phyloP scores from a whole-genome alignment of 148 eudicot species.

The Persicaria maculosa region DNA sequence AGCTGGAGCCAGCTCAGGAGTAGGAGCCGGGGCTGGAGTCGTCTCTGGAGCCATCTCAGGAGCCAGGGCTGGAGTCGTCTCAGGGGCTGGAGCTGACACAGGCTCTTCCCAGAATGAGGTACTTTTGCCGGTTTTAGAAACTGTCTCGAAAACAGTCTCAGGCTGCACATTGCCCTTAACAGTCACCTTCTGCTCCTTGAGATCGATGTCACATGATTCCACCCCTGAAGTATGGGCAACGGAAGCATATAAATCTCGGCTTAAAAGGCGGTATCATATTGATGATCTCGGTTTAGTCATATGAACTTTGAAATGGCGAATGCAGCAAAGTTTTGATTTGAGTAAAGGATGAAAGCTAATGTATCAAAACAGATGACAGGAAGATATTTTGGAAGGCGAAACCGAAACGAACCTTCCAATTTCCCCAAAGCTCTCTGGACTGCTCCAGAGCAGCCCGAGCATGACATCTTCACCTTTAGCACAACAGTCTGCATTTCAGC shows the following conservation, averaged over 20 bases:
- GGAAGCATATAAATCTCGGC: background rate
- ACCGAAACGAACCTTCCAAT: background rate
- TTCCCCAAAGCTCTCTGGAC: slow-evolving; percentile 10
- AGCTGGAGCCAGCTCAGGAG: background rate
- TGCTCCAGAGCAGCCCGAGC: slow-evolving; percentile 1
- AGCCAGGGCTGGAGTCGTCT: background rate
- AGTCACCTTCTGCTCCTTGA: slow-evolving; percentile 13
- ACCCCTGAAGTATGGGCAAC: background rate
- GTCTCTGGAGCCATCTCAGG: background rate
- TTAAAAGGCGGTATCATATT: background rate
- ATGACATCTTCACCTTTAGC: slow-evolving; percentile 4
- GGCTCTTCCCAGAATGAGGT: slow-evolving; percentile 9
- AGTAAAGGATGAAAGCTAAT: background rate
- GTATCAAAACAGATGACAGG: background rate
- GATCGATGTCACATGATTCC: slow-evolving; percentile 7
- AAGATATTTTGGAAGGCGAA: background rate
- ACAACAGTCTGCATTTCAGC: slow-evolving; percentile 7
- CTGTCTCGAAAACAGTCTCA: background rate
- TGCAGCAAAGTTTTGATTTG: too few relatives aligned
- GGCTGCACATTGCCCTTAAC: slow-evolving; percentile 2
- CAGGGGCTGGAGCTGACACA: background rate
- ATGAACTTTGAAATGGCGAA: background rate
- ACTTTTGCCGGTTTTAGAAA: slow-evolving; percentile 11
- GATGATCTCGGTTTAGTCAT: background rate
- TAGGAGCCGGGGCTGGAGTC: background rate